Evolutionary conservation across 2,329 filamentous ascomycete species (phyloP).

Genomic region (Colletotrichum tabaci): DNA sequence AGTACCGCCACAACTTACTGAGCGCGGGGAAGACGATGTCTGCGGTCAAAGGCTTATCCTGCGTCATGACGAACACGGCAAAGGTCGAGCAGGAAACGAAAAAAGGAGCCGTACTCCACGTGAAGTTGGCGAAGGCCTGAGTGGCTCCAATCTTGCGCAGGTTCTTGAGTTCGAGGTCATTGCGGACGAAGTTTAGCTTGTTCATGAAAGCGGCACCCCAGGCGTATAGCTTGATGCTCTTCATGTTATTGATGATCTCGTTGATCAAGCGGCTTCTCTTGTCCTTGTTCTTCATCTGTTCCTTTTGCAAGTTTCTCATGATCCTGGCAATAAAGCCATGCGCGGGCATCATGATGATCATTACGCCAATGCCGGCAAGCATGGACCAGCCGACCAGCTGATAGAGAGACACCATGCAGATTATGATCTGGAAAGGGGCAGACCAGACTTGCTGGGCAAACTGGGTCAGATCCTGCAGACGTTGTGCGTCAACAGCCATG

Average conservation of each 20-base stretch:
- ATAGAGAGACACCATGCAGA: slow-evolving; percentile 97
- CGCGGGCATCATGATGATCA: slow-evolving; percentile 97
- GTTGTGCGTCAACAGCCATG: slow-evolving; percentile 98
- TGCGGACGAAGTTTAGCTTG: slow-evolving; percentile 95
- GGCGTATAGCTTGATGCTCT: slow-evolving; percentile 98
- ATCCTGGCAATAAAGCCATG: slow-evolving; percentile 92
- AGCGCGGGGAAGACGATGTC: slow-evolving; percentile 95
- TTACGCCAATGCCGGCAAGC: slow-evolving; percentile 93
- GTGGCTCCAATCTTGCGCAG: slow-evolving; percentile 95
- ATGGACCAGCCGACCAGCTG: slow-evolving; percentile 95
- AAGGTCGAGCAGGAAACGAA: slow-evolving; percentile 98
- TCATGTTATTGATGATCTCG: slow-evolving; percentile 99
- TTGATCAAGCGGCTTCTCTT: slow-evolving; percentile 93
- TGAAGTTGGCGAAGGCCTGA: slow-evolving; percentile 96
- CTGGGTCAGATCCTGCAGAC: slow-evolving; percentile 93
- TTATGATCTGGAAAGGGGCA: slow-evolving; percentile 93
- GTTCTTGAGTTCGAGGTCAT: slow-evolving; percentile 95
- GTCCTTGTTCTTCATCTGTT: slow-evolving; percentile 99
- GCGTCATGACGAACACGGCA: slow-evolving; percentile 90
- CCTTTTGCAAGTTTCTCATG: slow-evolving; percentile 95
- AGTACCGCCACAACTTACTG: slow-evolving; percentile 43
- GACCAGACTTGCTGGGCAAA: slow-evolving; percentile 97
- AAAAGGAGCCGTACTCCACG: slow-evolving; percentile 98
- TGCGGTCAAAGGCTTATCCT: slow-evolving; percentile 85
- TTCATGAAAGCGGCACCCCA: slow-evolving; percentile 99